phyloP scores from a whole-genome alignment of 139 green algal genomes.

The Tetraselmis chui region DNA sequence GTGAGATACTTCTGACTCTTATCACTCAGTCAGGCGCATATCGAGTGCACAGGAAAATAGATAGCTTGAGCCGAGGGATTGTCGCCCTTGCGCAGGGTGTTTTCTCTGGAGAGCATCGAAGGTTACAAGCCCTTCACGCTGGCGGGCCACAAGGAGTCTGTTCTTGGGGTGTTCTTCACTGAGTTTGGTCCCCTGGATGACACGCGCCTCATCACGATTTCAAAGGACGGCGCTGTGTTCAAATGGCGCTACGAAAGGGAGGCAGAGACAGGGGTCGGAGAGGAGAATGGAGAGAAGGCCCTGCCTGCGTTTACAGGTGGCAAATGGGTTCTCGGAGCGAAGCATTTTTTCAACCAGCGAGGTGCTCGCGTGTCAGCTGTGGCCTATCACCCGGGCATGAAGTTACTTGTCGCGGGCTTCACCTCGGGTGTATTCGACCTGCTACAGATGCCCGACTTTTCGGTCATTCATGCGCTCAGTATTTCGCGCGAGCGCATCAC shows the following conservation, averaged over 20 bases:
- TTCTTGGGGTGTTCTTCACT: constrained; percentile 72
- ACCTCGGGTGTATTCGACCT: no score
- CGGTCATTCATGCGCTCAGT: constrained; percentile 55
- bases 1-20: constrained; percentile 9
- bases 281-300: no score
- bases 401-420: no score
- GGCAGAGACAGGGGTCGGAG: no score
- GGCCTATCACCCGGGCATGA: no score
- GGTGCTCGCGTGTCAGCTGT: no score
- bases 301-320: no score
- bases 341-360: no score
- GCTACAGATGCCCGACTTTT: no score
- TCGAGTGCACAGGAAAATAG: background rate
- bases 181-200: constrained; percentile 16
- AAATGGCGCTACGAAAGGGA: constrained; percentile 40
- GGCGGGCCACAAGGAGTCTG: constrained; percentile 69
- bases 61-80: no score
- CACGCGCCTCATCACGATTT: constrained; percentile 65
- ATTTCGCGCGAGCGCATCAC: constrained; percentile 58
- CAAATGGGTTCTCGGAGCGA: no score
- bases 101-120: constrained; percentile 69
- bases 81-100: constrained; percentile 47
- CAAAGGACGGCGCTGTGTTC: constrained; percentile 79
- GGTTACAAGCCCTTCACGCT: constrained; percentile 75
- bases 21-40: no score